These are phyloP conservation scores for Tilletia setariae DNA, from an alignment of 1,284 basidiomycete species.

Conservation along the genomic window DNA sequence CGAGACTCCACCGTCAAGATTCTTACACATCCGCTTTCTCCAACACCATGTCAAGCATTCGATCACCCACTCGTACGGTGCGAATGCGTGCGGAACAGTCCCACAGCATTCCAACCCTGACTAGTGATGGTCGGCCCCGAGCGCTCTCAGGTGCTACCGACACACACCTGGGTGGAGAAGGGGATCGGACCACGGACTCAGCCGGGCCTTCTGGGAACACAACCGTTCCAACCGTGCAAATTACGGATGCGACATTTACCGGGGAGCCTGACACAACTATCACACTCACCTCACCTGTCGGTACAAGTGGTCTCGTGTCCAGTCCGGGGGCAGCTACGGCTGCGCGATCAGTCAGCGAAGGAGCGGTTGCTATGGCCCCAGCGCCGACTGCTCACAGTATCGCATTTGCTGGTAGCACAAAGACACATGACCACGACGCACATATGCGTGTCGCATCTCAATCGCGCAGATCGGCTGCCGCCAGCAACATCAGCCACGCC, in stretches of 20 bases:
- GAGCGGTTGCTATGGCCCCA: constrained; percentile 20
- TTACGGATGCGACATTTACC: not conserved
- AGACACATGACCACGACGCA: not conserved
- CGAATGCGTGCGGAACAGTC: not conserved
- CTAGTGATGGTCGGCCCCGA: not conserved
- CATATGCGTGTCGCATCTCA: constrained; percentile 9
- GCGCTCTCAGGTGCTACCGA: not conserved
- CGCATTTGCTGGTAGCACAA: not conserved
- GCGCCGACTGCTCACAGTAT: constrained; percentile 13
- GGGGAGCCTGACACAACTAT: constrained; percentile 1
- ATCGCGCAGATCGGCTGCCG: constrained; percentile 19
- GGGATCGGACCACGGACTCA: too few relatives aligned
- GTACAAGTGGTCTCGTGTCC: not conserved
- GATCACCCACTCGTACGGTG: constrained; percentile 1
- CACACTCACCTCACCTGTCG: not conserved
- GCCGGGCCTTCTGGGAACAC: too few relatives aligned
- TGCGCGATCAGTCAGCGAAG: constrained; percentile 2
- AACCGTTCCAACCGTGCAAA: not conserved
- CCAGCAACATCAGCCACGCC: constrained; percentile 20
- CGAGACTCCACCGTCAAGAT: constrained; percentile 13
- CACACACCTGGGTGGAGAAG: too few relatives aligned
- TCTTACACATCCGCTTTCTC: not conserved
- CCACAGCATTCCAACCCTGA: not conserved
- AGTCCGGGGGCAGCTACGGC: not conserved
- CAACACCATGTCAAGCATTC: not conserved